phyloP scores from a whole-genome alignment of 345 rosid genomes.

The Pelargonium nanum region DNA sequence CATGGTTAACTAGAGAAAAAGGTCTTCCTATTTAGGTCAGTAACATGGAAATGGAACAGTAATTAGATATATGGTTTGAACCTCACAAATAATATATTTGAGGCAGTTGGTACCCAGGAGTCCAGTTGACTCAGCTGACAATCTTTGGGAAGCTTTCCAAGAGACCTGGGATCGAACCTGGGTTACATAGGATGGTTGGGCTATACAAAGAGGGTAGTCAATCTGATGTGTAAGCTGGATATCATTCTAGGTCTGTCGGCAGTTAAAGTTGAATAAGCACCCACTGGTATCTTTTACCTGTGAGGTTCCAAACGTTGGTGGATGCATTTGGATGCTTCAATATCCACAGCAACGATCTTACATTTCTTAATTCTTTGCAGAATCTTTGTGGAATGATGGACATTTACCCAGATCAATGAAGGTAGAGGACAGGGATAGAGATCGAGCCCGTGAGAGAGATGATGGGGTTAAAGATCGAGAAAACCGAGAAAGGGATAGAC shows the following conservation, averaged over 20 bases:
- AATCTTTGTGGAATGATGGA: conserved; percentile 58
- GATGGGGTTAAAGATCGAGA: conserved; percentile 55
- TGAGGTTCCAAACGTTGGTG: background rate
- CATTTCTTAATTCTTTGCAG: conserved; percentile 17
- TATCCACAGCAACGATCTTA: background rate
- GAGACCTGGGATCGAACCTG: background rate
- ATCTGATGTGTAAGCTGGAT: background rate
- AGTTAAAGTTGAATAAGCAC: background rate
- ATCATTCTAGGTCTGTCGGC: background rate
- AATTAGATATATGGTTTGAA: background rate
- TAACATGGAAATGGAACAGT: background rate
- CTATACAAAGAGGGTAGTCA: background rate
- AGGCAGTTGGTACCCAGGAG: background rate
- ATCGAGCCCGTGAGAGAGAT: conserved; percentile 47
- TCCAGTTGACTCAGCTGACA: background rate
- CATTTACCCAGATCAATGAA: conserved; percentile 53
- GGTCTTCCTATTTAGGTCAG: background rate
- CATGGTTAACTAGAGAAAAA: background rate
- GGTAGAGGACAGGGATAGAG: conserved; percentile 64
- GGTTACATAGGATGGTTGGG: background rate
- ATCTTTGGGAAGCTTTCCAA: too few relatives aligned
- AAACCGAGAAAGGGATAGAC: conserved; percentile 64
- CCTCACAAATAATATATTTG: background rate
- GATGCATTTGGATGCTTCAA: background rate
- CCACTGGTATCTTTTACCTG: background rate